Evolutionary conservation across 495 filamentous ascomycete genomes (phyloP).

Genomic region (Parathielavia appendiculata): DNA sequence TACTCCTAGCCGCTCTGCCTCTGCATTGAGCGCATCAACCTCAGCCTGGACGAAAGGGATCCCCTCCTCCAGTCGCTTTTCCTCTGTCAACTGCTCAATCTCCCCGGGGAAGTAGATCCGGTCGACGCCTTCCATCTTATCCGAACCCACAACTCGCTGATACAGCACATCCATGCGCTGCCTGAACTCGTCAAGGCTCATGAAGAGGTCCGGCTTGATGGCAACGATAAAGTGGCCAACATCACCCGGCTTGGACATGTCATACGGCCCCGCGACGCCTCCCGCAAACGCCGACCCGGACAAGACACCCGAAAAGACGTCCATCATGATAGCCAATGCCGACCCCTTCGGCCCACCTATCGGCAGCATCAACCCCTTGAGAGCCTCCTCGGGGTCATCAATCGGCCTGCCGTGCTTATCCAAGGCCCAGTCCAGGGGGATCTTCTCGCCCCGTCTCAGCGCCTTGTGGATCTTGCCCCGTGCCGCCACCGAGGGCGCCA

Average conservation of each 20-base stretch:
- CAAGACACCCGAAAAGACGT: conserved; percentile 74
- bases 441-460: conserved; percentile 62
- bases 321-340: conserved; percentile 74
- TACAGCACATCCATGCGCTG: conserved; percentile 67
- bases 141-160: conserved; percentile 54
- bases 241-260: conserved; percentile 59
- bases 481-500: conserved; percentile 70
- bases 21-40: conserved; percentile 60
- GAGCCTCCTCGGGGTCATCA: conserved; percentile 59
- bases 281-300: conserved; percentile 67
- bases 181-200: conserved; percentile 64
- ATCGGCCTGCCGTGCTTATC: conserved; percentile 64
- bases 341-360: conserved; percentile 77
- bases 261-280: conserved; percentile 66
- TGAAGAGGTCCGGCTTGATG: conserved; percentile 72
- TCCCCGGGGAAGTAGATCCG: conserved; percentile 76
- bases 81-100: conserved; percentile 60
- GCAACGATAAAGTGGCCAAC: conserved; percentile 74
- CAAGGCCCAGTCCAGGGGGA: conserved; percentile 68
- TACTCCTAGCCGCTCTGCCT: conserved; percentile 55
- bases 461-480: conserved; percentile 75
- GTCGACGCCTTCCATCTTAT: conserved; percentile 66
- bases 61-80: conserved; percentile 51
- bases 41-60: conserved; percentile 64
- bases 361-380: conserved; percentile 70